Base-by-base conservation (phyloP, 1,284 basidiomycete genomes). In the Cryptococcus jaspeensis region DNA sequence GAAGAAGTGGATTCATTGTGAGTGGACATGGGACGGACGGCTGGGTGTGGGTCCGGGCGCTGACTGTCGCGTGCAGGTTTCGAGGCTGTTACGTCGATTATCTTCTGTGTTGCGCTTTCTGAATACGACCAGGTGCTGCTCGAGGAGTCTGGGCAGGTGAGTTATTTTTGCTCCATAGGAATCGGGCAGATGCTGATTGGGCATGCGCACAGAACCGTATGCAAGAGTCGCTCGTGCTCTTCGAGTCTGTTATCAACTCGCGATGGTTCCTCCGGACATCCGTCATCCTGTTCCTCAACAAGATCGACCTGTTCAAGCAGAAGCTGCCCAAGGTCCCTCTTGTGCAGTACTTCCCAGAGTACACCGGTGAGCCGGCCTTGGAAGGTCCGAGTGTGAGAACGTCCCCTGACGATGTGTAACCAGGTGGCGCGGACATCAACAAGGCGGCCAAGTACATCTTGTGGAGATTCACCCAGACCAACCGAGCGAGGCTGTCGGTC, bases 361-460 rank as follows among this genome's bases (percentile, higher is more conserved):
- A 97, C 77, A 91, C 91, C 0, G 81, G 80, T 66, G 49, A 49
- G 66, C 62, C 36, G 13, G 12, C 9, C 5, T 37, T n/a, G 25
- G 15, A 16, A 18, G 5, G 16, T 41, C n/a, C 40, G 20, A 23
- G 32, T 44, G 28, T 45, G 41, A 9, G 9, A 44, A 45, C 15
- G 18, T 18, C 15, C n/a, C 15, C 40, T 52, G 40, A 32, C 16
- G 11, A 25, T 23, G 23, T 12, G 23, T n/a, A 2, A 16, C 32
- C 60, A 68, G 90, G 91, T 38, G 94, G 94, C 0, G 78, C 87
- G 8, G 93, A 97, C 71, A 90, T 97, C 75, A 96, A 96, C 81
- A 98, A 98, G 78, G 95, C 92, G 2, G 92, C 94, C 3, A 98
- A 97, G 74, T 99, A 95, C 72, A 96, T 98, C 60, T 80, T 99